Percentiles rank a stretch among this genome's conserved stretches.
These are phyloP conservation scores for Falciphora oryzae DNA, from an alignment of 2,329 filamentous ascomycete genomes.

Conservation along the genomic window DNA sequence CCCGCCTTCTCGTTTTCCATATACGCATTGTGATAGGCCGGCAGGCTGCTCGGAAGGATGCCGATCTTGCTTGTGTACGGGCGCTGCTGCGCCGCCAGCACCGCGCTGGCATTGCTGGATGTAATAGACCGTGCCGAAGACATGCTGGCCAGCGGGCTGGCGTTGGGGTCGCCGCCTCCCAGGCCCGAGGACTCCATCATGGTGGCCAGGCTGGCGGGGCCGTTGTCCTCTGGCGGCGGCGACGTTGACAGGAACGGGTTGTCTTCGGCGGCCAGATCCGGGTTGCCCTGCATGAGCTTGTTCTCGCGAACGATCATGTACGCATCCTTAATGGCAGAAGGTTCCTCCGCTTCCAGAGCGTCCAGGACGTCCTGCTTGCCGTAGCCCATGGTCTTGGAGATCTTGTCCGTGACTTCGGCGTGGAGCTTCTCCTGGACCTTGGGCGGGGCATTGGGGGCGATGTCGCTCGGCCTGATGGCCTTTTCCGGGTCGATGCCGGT, in stretches of 20 bases:
- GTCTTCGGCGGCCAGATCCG: constrained; percentile 50
- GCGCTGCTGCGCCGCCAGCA: constrained; percentile 32
- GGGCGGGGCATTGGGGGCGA: constrained; percentile 71
- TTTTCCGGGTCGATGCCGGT: constrained; percentile 92
- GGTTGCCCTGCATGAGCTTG: constrained; percentile 91
- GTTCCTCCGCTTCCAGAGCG: constrained; percentile 83
- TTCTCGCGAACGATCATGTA: constrained; percentile 98
- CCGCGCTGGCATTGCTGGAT: constrained; percentile 38
- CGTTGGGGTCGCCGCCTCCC: constrained; percentile 32
- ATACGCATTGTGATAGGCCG: constrained; percentile 83
- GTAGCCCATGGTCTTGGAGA: constrained; percentile 98
- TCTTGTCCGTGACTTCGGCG: constrained; percentile 86
- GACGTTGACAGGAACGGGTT: constrained; percentile 37
- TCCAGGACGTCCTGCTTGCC: constrained; percentile 92
- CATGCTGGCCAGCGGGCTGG: constrained; percentile 48
- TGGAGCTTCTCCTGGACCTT: constrained; percentile 86
- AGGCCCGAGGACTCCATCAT: constrained; percentile 26
- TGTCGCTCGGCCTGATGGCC: constrained; percentile 75
- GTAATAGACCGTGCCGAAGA: constrained; percentile 49
- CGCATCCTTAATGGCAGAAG: constrained; percentile 96
- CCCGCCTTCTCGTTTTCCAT: constrained; percentile 67
- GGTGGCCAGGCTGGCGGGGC: constrained; percentile 53
- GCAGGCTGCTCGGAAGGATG: constrained; percentile 84
- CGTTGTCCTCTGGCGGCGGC: constrained; percentile 43
- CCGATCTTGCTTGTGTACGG: constrained; percentile 78